phyloP scores from a whole-genome alignment of 139 green algal species.

The Asterochloris sp. region DNA sequence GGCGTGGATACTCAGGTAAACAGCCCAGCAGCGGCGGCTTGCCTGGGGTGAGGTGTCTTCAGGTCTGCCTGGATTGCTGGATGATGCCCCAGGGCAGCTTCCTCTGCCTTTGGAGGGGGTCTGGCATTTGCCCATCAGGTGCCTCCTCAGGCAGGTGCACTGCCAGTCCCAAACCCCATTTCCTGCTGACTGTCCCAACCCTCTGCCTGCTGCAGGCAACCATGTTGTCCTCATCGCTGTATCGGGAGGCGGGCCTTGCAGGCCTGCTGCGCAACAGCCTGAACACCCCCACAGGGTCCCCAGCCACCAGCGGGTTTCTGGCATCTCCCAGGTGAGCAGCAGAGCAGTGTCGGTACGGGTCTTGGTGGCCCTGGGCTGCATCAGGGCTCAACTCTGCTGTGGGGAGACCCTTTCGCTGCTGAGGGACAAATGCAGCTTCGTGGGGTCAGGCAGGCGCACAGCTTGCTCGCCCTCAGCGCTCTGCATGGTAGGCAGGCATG shows the following conservation, averaged over 20 bases:
- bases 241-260: constrained; percentile 38
- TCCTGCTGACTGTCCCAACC: not conserved
- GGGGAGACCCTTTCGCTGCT: not conserved
- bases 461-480: too few species aligned
- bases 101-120: not conserved
- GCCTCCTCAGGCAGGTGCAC: not conserved
- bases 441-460: too few species aligned
- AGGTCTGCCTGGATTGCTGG: too few species aligned
- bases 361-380: not conserved
- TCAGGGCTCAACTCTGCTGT: not conserved
- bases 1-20: too few species aligned
- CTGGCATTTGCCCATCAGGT: not conserved
- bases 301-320: not conserved
- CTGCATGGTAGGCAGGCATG: too few species aligned
- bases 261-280: constrained; percentile 30
- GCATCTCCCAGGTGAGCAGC: constrained; percentile 14
- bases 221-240: constrained; percentile 49
- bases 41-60: too few species aligned
- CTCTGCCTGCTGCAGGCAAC: constrained; percentile 11
- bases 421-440: not conserved
- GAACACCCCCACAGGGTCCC: not conserved
- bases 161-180: not conserved
- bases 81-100: too few species aligned
- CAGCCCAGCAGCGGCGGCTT: too few species aligned
- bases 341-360: not conserved